A percentile compares a stretch with the other conserved stretches of the same genome.
These are phyloP conservation scores for Galerina sulciceps DNA, from an alignment of 768 basidiomycete genomes.

Conservation along the genomic window DNA sequence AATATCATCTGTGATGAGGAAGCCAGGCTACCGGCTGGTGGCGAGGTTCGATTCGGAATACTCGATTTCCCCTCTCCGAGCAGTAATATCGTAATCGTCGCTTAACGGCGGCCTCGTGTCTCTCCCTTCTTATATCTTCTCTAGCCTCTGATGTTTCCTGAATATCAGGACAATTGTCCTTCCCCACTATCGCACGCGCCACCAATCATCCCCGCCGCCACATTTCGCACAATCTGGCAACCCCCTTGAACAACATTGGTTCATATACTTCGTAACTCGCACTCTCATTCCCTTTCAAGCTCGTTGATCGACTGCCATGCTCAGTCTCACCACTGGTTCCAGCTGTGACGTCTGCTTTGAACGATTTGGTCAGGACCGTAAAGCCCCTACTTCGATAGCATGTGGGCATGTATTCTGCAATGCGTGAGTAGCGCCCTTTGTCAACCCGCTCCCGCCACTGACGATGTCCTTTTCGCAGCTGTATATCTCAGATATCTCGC, in stretches of 20 bases:
- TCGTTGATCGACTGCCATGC: constrained; percentile 53
- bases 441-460: constrained; percentile 3
- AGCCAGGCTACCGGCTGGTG: constrained; percentile 33
- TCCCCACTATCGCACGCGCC: constrained; percentile 26
- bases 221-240: constrained; percentile 18
- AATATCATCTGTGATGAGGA: constrained; percentile 29
- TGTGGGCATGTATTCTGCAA: constrained; percentile 79
- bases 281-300: constrained; percentile 24
- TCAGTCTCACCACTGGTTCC: constrained; percentile 66
- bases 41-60: constrained; percentile 36
- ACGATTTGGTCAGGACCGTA: constrained; percentile 52
- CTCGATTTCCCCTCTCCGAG: constrained; percentile 33
- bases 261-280: constrained; percentile 27
- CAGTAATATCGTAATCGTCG: constrained; percentile 30
- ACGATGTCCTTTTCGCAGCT: constrained; percentile 40
- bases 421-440: constrained; percentile 31
- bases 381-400: constrained; percentile 64
- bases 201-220: constrained; percentile 6
- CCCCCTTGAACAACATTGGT: constrained; percentile 9
- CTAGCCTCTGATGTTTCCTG: constrained; percentile 32
- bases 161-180: constrained; percentile 42
- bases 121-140: constrained; percentile 38
- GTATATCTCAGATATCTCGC: constrained; percentile 52
- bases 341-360: constrained; percentile 81
- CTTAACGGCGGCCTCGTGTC: constrained; percentile 47